Percentiles rank a stretch among this genome's conserved stretches.
phyloP scores from a whole-genome alignment of 1,284 basidiomycete genomes.

The Termitomyces sp. region DNA sequence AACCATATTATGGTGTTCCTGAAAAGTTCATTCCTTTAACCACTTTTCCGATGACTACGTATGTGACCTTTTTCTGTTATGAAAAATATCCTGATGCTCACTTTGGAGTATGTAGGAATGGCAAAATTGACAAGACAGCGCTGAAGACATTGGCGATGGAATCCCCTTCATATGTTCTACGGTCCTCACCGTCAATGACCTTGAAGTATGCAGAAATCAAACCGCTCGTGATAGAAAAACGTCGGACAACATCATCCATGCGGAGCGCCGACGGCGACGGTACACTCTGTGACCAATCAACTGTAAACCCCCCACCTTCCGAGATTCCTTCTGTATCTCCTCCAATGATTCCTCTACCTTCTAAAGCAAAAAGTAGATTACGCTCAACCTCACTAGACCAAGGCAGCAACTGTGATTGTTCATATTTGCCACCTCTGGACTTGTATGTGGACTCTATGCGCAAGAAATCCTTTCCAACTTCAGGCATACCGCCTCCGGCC shows the following conservation, averaged over 20 bases:
- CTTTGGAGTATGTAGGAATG: slow-evolving; percentile 33
- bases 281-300: not conserved
- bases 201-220: slow-evolving; percentile 2
- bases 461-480: no score
- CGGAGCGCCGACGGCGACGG: not conserved
- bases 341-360: not conserved
- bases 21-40: slow-evolving; percentile 38
- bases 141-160: slow-evolving; percentile 41
- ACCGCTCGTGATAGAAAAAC: slow-evolving; percentile 7
- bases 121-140: slow-evolving; percentile 50
- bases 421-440: not conserved
- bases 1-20: slow-evolving; percentile 59
- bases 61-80: slow-evolving; percentile 14
- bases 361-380: slow-evolving; percentile 4
- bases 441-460: no score
- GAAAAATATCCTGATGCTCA: not conserved
- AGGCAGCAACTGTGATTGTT: not conserved
- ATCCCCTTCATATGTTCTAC: slow-evolving; percentile 15
- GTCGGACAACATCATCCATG: not conserved
- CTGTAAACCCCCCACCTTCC: not conserved
- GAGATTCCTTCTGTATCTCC: slow-evolving; percentile 1
- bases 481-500: not conserved
- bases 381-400: not conserved
- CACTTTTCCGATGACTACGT: slow-evolving; percentile 49
- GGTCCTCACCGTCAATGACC: not conserved